These are phyloP conservation scores for Xylariaceae sp. DNA, from an alignment of 2,329 filamentous ascomycete genomes.

Conservation along the genomic window DNA sequence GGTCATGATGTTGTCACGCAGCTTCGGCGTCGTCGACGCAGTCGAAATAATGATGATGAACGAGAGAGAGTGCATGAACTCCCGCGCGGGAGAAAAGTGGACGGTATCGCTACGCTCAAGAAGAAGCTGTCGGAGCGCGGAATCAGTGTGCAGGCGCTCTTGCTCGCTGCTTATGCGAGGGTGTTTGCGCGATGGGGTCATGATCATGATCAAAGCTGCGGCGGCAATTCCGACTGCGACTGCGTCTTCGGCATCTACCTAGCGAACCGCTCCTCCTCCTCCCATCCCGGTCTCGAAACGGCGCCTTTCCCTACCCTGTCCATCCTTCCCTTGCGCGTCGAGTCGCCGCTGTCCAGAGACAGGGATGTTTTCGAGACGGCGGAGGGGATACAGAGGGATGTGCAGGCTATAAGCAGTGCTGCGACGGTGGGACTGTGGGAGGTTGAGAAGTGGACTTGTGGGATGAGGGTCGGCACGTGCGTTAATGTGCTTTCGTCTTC, in stretches of 20 bases:
- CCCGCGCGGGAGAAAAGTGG: too few relatives aligned
- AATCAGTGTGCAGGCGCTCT: slow-evolving; percentile 65
- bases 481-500: slow-evolving; percentile 79
- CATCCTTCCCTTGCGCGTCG: slow-evolving; percentile 65
- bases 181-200: slow-evolving; percentile 23
- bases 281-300: slow-evolving; percentile 43
- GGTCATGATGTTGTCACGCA: slow-evolving; percentile 4
- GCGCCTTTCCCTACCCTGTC: slow-evolving; percentile 67
- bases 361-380: slow-evolving; percentile 47
- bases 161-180: slow-evolving; percentile 67
- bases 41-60: too few relatives aligned
- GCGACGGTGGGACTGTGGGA: slow-evolving; percentile 61
- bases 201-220: not conserved
- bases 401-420: slow-evolving; percentile 53
- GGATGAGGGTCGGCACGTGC: slow-evolving; percentile 64
- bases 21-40: too few relatives aligned
- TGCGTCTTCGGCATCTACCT: slow-evolving; percentile 75
- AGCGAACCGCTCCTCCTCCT: slow-evolving; percentile 61
- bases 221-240: slow-evolving; percentile 30
- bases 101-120: slow-evolving; percentile 16
- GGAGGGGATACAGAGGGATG: slow-evolving; percentile 58
- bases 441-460: slow-evolving; percentile 68
- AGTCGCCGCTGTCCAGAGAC: slow-evolving; percentile 22
- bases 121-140: slow-evolving; percentile 37
- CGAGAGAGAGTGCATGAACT: too few relatives aligned